Base-by-base conservation (phyloP, 2,329 filamentous ascomycete genomes). In the Aureobasidium pullulans region DNA sequence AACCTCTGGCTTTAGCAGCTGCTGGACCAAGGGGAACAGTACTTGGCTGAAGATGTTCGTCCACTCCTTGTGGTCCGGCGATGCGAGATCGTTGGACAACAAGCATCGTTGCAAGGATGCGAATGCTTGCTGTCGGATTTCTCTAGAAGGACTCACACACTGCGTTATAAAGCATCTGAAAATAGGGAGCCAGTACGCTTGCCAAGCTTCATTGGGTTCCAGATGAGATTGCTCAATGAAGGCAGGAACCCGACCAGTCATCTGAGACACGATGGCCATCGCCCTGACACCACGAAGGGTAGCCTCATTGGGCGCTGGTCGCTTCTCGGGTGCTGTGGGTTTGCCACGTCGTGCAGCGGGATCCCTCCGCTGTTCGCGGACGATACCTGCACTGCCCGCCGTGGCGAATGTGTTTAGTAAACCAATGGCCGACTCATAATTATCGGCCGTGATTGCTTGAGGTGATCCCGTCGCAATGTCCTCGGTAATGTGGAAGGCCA, bases 161-260 rank as follows among this genome's bases (percentile, higher is more conserved):
- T 99, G 94, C 4, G 84, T 85, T 3, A 89, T 94, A 16, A 99
- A 77, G 6, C 90, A 89, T 66, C 90, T 85, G 73, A 99, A 94
- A 29, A 99, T 91, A 1, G 93, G 94, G 13, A 92, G 86, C 94
- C 94, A 99, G 72, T 99, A 99, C 8, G 94, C 90, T 53, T 90
- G 91, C 94, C 94, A 99, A 13, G 94, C 94, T 89, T 66, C 61
- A 42, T 65, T 64, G 59, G 66, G 66, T 62, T 96, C 94, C 2
- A 97, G 84, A 67, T 96, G 93, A 23, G 92, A 96, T 70, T 96
- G 90, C 69, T 90, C 84, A 78, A 99, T 96, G 37, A 97, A 82
- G 57, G 86, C 81, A 1, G 93, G 90, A 28, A 96, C 91, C 42
- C 90, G 85, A 57, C 80, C 80, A 1, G 90, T 95, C 74, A 97